phyloP scores from a whole-genome alignment of 345 rosid species.

The Excoecaria agallocha region DNA sequence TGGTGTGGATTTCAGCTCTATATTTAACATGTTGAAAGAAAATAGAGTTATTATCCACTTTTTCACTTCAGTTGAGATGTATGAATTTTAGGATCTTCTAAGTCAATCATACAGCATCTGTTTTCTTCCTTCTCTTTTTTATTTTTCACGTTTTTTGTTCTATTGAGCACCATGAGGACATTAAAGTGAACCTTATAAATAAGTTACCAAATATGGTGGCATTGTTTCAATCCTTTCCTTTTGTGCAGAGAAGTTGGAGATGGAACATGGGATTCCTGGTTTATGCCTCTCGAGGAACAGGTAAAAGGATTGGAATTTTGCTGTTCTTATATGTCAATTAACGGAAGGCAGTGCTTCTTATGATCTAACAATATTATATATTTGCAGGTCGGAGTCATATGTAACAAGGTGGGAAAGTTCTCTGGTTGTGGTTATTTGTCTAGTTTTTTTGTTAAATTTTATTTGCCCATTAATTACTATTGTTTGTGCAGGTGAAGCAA shows the following conservation, averaged over 20 bases:
- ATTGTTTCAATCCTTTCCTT: slow-evolving; percentile 12
- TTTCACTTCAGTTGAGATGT: too few species aligned
- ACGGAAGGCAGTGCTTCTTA: neutral
- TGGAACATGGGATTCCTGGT: slow-evolving; percentile 88
- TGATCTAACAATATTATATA: slow-evolving; percentile 12
- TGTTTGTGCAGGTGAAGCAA: slow-evolving; percentile 52
- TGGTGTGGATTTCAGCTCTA: neutral
- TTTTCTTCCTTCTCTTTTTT: neutral
- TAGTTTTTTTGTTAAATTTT: slow-evolving; percentile 4
- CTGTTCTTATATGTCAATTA: slow-evolving; percentile 5
- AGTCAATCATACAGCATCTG: too few species aligned
- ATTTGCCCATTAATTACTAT: slow-evolving; percentile 17
- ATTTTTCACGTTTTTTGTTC: neutral
- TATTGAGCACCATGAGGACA: neutral
- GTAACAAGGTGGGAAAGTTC: slow-evolving; percentile 57
- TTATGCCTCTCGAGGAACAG: slow-evolving; percentile 77
- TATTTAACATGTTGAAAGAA: neutral
- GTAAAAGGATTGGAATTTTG: slow-evolving; percentile 26
- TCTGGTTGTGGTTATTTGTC: slow-evolving; percentile 4
- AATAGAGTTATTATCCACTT: too few species aligned
- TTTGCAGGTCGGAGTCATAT: slow-evolving; percentile 54
- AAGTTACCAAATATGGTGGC: neutral
- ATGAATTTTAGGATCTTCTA: too few species aligned
- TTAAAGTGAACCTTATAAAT: neutral
- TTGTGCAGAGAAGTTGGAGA: slow-evolving; percentile 74